phyloP scores from a whole-genome alignment of 2,329 filamentous ascomycete genomes.

The Hypoxylon sp. region DNA sequence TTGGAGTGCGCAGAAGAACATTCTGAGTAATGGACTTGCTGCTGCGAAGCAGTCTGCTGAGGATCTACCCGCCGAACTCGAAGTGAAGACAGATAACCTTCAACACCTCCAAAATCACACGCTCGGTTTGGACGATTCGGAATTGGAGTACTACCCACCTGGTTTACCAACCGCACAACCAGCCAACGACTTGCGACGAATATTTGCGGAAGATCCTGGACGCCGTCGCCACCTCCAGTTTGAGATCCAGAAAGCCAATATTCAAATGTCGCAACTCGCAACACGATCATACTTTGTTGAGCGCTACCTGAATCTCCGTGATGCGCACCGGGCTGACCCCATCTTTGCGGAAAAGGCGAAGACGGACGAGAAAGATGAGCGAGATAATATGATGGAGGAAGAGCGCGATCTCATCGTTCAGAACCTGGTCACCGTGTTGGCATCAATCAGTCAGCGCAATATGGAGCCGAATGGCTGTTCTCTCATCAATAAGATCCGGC shows the following conservation, averaged over 20 bases:
- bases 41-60: conserved; percentile 74
- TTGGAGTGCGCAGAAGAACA: conserved; percentile 78
- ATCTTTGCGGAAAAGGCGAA: conserved; percentile 53
- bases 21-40: conserved; percentile 75
- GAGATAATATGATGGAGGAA: conserved; percentile 70
- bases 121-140: conserved; percentile 51
- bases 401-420: conserved; percentile 86
- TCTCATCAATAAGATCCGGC: conserved; percentile 83
- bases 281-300: conserved; percentile 88
- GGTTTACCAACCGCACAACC: conserved; percentile 57
- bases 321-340: conserved; percentile 65
- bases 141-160: conserved; percentile 62
- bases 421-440: conserved; percentile 77
- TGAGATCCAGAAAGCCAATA: conserved; percentile 92
- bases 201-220: conserved; percentile 58
- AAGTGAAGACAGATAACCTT: conserved; percentile 57
- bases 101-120: conserved; percentile 44
- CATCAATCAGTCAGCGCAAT: conserved; percentile 82
- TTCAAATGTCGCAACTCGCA: conserved; percentile 81
- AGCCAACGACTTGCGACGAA: conserved; percentile 59
- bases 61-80: conserved; percentile 73
- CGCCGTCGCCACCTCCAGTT: conserved; percentile 72
- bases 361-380: conserved; percentile 49
- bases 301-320: conserved; percentile 81
- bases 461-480: conserved; percentile 77